Percentiles rank a stretch among this genome's conserved stretches.
Conservation (phyloP, 139 green algal genomes). For the Picochlorum sp. region DNA sequence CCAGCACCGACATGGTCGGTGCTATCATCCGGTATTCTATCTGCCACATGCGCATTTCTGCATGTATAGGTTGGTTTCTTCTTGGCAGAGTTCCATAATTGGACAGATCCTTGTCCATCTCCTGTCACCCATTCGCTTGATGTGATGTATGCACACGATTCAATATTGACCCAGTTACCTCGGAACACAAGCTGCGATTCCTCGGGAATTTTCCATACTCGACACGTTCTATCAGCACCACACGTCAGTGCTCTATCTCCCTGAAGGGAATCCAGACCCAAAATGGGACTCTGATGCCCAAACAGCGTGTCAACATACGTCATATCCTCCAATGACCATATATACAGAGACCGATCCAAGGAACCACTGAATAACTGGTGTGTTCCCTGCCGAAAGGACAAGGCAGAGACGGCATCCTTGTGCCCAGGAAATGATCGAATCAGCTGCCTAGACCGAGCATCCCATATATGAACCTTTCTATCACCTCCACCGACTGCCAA, state of each 20-base stretch:
- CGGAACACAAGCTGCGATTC: slow-evolving; percentile 94
- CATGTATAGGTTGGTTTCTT: slow-evolving; percentile 58
- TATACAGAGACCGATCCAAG: slow-evolving; percentile 76
- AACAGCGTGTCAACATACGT: slow-evolving; percentile 94
- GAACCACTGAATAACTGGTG: slow-evolving; percentile 70
- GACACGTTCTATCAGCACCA: slow-evolving; percentile 73
- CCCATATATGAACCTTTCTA: slow-evolving; percentile 76
- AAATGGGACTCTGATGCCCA: slow-evolving; percentile 69
- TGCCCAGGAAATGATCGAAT: slow-evolving; percentile 52
- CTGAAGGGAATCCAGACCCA: slow-evolving; percentile 58
- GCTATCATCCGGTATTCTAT: not conserved
- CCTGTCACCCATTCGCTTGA: slow-evolving; percentile 76
- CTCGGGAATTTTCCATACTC: slow-evolving; percentile 95
- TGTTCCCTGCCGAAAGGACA: slow-evolving; percentile 76
- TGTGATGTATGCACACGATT: slow-evolving; percentile 49
- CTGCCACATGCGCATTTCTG: slow-evolving; percentile 11
- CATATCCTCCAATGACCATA: slow-evolving; percentile 87
- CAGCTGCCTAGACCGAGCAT: slow-evolving; percentile 36
- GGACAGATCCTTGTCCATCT: slow-evolving; percentile 53
- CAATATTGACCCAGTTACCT: slow-evolving; percentile 40
- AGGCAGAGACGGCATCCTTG: slow-evolving; percentile 56
- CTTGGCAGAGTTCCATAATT: slow-evolving; percentile 56
- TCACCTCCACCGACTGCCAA: slow-evolving; percentile 77
- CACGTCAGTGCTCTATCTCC: slow-evolving; percentile 66
- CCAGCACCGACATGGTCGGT: slow-evolving; percentile 5